Evolutionary conservation across 2,329 filamentous ascomycete genomes (phyloP).

Genomic region (Herpotrichia juniperi): DNA sequence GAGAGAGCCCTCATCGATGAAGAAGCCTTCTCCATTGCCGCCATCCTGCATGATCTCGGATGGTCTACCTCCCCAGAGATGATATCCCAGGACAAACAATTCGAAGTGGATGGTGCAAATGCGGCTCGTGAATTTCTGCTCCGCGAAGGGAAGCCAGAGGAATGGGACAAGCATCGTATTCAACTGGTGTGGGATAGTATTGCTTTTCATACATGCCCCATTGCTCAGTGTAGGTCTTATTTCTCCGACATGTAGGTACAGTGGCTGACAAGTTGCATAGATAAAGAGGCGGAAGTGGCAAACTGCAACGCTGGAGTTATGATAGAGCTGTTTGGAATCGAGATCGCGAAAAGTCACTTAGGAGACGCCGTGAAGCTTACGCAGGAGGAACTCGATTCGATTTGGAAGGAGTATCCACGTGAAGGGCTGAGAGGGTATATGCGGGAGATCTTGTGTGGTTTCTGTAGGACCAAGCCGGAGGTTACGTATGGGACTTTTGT

Average conservation of each 20-base stretch:
- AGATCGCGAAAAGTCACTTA: slow-evolving; percentile 33
- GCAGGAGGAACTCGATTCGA: slow-evolving; percentile 39
- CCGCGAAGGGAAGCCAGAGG: slow-evolving; percentile 9
- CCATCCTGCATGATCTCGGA: slow-evolving; percentile 54
- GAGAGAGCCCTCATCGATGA: slow-evolving; percentile 32
- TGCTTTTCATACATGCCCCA: slow-evolving; percentile 51
- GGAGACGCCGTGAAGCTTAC: slow-evolving; percentile 45
- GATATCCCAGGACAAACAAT: slow-evolving; percentile 53
- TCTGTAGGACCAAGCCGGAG: slow-evolving; percentile 50
- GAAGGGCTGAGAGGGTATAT: slow-evolving; percentile 40
- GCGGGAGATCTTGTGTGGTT: slow-evolving; percentile 47
- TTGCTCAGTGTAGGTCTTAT: slow-evolving; percentile 43
- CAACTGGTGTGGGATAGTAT: slow-evolving; percentile 59
- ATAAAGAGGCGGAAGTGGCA: slow-evolving; percentile 16
- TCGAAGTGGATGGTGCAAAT: slow-evolving; percentile 59
- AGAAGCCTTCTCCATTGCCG: slow-evolving; percentile 48
- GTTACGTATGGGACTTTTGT: slow-evolving; percentile 48
- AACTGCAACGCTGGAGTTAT: slow-evolving; percentile 5
- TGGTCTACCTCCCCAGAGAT: slow-evolving; percentile 39
- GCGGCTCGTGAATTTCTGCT: slow-evolving; percentile 47
- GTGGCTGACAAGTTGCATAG: slow-evolving; percentile 18
- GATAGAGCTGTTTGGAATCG: slow-evolving; percentile 8
- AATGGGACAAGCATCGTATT: slow-evolving; percentile 50
- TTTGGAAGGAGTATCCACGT: slow-evolving; percentile 45
- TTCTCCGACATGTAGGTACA: slow-evolving; percentile 31